Conservation (phyloP, 164 flowering plant genomes). For the Stephania cephalantha region DNA sequence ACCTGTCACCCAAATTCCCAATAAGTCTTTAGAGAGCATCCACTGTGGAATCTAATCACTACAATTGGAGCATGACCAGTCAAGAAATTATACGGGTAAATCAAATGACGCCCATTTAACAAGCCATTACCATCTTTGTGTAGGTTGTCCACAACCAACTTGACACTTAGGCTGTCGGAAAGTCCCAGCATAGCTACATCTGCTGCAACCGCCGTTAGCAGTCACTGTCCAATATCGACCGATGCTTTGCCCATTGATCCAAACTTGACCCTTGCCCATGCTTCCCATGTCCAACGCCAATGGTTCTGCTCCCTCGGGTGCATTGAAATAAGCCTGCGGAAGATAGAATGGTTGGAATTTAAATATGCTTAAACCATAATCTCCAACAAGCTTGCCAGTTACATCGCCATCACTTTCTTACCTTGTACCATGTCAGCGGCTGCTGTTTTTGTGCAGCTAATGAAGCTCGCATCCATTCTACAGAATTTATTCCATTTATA, state of each 20-base stretch:
- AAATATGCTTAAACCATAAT: neutral
- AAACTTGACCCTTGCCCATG: constrained; percentile 95
- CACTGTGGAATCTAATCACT: neutral
- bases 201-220: constrained; percentile 67
- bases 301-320: constrained; percentile 71
- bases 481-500: constrained; percentile 46
- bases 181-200: constrained; percentile 69
- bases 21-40: neutral
- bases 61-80: neutral
- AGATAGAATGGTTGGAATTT: neutral
- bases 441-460: constrained; percentile 40
- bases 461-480: constrained; percentile 60
- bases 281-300: constrained; percentile 84
- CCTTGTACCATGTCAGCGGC: constrained; percentile 90
- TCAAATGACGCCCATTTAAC: neutral
- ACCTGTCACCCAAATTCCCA: constrained; percentile 43
- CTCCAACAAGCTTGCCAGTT: neutral
- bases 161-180: constrained; percentile 69
- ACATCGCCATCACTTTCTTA: constrained; percentile 19
- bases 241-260: constrained; percentile 94
- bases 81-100: neutral
- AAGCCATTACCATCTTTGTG: constrained; percentile 73
- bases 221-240: constrained; percentile 84
- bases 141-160: constrained; percentile 77
- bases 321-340: constrained; percentile 75